Conservation (phyloP, 2,329 filamentous ascomycete genomes). For the Fusarium siculi region DNA sequence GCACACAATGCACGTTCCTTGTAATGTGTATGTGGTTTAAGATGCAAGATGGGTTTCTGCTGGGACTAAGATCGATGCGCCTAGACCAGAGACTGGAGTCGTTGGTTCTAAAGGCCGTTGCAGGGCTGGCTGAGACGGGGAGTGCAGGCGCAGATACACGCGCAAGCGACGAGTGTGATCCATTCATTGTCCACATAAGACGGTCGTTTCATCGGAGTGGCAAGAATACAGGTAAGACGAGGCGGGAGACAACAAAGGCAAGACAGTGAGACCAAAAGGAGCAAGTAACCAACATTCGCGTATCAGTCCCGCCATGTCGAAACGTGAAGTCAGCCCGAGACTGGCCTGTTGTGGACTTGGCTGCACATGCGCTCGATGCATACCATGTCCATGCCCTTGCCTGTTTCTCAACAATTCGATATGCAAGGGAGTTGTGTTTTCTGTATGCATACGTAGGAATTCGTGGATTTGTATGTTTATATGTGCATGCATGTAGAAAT, state of each 20-base stretch:
- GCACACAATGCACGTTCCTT: constrained; percentile 29
- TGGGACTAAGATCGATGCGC: constrained; percentile 25
- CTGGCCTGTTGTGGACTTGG: constrained; percentile 22
- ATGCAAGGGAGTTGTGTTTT: constrained; percentile 37
- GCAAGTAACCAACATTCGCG: constrained; percentile 18
- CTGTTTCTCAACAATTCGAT: constrained; percentile 23
- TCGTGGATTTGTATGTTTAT: constrained; percentile 6
- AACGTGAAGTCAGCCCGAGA: constrained; percentile 32
- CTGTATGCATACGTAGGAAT: constrained; percentile 11
- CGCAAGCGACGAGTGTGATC: neutral
- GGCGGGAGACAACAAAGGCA: constrained; percentile 13
- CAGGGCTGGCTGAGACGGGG: constrained; percentile 27
- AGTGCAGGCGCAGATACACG: constrained; percentile 4
- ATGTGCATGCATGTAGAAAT: constrained; percentile 22
- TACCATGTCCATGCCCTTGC: constrained; percentile 14
- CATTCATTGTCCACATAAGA: constrained; percentile 1
- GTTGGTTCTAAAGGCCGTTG: constrained; percentile 18
- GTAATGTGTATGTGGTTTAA: constrained; percentile 17
- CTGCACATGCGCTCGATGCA: constrained; percentile 28
- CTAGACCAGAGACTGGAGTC: constrained; percentile 13
- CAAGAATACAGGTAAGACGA: constrained; percentile 18
- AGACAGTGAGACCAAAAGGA: constrained; percentile 9
- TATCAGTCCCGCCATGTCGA: constrained; percentile 12
- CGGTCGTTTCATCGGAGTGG: constrained; percentile 39
- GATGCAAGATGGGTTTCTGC: constrained; percentile 39